phyloP scores from a whole-genome alignment of 768 basidiomycete species.

The Collybia mongolica region DNA sequence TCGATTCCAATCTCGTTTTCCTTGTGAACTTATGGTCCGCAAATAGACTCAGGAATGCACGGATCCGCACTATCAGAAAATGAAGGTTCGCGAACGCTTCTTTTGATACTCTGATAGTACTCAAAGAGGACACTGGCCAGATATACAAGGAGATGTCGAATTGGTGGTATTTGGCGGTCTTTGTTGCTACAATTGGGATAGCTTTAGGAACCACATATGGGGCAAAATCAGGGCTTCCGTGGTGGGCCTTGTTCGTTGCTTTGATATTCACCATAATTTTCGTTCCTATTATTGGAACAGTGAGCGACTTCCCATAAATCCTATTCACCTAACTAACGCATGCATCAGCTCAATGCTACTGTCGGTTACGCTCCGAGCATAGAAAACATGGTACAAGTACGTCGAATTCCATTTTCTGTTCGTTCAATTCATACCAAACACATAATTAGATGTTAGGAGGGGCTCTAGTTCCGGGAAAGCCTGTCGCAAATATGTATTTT shows the following conservation, averaged over 20 bases:
- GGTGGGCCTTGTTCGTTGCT: slow-evolving; percentile 38
- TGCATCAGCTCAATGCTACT: slow-evolving; percentile 36
- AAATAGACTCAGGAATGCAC: slow-evolving; percentile 29
- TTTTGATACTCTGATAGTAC: background rate
- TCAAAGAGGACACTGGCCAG: slow-evolving; percentile 6
- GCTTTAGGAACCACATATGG: slow-evolving; percentile 24
- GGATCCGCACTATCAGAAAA: slow-evolving; percentile 35
- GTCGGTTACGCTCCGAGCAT: slow-evolving; percentile 34
- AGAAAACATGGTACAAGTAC: slow-evolving; percentile 33
- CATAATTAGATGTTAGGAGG: slow-evolving; percentile 41
- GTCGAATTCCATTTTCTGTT: background rate
- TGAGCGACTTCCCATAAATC: slow-evolving; percentile 9
- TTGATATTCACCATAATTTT: slow-evolving; percentile 45
- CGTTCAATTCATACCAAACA: background rate
- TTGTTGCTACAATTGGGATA: slow-evolving; percentile 27
- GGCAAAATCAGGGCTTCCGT: slow-evolving; percentile 33
- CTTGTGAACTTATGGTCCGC: background rate
- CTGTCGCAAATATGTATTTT: slow-evolving; percentile 38
- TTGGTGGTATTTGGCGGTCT: slow-evolving; percentile 33
- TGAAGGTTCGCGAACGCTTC: slow-evolving; percentile 23
- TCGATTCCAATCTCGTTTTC: background rate
- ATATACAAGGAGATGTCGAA: slow-evolving; percentile 33
- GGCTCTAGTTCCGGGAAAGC: slow-evolving; percentile 42
- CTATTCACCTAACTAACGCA: background rate
- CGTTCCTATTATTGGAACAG: slow-evolving; percentile 47